Evolutionary conservation across 1,139 yeast genomes (phyloP).

Genomic region (Insectozyma bohioensis): DNA sequence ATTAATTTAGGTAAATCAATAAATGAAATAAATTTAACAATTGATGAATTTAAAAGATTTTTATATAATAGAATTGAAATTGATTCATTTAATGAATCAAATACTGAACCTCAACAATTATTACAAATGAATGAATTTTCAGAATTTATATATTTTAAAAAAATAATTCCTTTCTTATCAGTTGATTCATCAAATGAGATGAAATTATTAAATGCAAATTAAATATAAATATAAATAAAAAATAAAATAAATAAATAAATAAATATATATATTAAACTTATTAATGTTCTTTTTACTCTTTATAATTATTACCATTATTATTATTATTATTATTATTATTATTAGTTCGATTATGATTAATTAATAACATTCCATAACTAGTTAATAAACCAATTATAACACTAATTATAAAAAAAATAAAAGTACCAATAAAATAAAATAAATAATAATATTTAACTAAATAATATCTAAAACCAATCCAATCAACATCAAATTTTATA

Average conservation of each 20-base stretch:
- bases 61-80: slow-evolving; percentile 40
- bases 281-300: not conserved
- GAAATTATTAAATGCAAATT: slow-evolving; percentile 40
- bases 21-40: slow-evolving; percentile 60
- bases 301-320: not conserved
- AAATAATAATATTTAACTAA: slow-evolving; percentile 48
- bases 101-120: slow-evolving; percentile 10
- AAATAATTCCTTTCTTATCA: slow-evolving; percentile 41
- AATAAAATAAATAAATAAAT: not conserved
- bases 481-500: slow-evolving; percentile 29
- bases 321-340: too few relatives aligned
- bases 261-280: not conserved
- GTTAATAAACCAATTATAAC: slow-evolving; percentile 28
- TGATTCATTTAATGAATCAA: slow-evolving; percentile 28
- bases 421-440: slow-evolving; percentile 51
- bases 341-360: not conserved
- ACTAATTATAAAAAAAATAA: slow-evolving; percentile 47
- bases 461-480: slow-evolving; percentile 60
- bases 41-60: slow-evolving; percentile 60
- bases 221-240: slow-evolving; percentile 2
- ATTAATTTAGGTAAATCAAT: slow-evolving; percentile 59
- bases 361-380: slow-evolving; percentile 16
- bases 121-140: slow-evolving; percentile 18
- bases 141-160: slow-evolving; percentile 38
- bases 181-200: slow-evolving; percentile 40